Evolutionary conservation across 1,139 yeast genomes (phyloP), one percentile per base, ranked within the genome.

Genomic region (Zhuliangozyma blackwelliae): DNA sequence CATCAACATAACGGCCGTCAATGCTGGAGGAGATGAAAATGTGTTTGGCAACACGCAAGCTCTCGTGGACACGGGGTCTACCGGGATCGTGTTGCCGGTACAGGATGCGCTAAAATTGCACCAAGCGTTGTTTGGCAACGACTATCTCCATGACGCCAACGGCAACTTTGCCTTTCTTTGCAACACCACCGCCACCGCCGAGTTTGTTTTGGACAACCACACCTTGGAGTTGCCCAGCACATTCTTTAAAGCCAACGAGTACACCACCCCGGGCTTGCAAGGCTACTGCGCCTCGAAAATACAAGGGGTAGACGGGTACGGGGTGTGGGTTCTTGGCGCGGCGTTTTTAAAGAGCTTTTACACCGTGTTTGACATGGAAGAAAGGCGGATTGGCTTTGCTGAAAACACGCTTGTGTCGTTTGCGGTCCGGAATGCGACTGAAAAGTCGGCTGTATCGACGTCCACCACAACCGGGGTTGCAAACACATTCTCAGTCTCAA

Each of bases 271-370:
- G 2, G 54, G 48, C 0, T 63, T 72, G 38, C 29, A 48, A 12
- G 80, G 81, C 0, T 68, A 72, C 51, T 82, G 88, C 60, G 78
- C 80, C n/a, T 76, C 84, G 9, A 79, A 79, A 50, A 68, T 81
- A 37, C 85, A 78, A 56, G 87, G 85, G 12, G 50, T 72, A 8
- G 62, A 59, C 33, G 46, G 50, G 22, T 53, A 56, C 35, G 54
- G 54, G 11, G 34, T 43, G 34, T 70, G 77, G 77, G 63, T 82
- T 28, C 59, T 82, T 29, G 89, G 89, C 5, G 81, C 79, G 25
- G 68, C 78, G 3, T 82, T 82, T 50, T 57, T 82, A 46, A 70
- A 72, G 44, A 67, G 69, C 35, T 79, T 71, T 39, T 81, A 79
- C 51, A 69, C 82, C 2, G 75, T 79, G 8, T 82, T 79, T 47